Base-by-base conservation (phyloP, 345 rosid genomes). In the Mallotus nudiflorus region DNA sequence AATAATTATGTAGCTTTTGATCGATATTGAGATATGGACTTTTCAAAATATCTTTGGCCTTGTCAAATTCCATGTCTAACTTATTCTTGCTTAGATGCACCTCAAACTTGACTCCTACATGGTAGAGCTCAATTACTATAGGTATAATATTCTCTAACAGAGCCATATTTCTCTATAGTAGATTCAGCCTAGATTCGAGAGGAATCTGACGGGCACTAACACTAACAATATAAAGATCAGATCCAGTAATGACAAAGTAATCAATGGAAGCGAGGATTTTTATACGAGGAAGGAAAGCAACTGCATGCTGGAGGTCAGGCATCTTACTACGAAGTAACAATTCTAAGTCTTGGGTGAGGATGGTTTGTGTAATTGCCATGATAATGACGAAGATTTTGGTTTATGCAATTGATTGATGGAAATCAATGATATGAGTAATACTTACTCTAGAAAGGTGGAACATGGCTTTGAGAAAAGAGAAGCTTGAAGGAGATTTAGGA, bases 291-390 rank as follows among this genome's bases (percentile, higher is more conserved):
- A 91, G 96, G 77, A 91, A 94, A 18, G 98, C 98, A 1, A 97
- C 97, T 11, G 98, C 98, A 76, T 91, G 98, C 71, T 94, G 98
- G 70, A 94, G 96, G 76, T 94, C 98, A 14, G 91, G 97, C 98
- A 94, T 94, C 84, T 94, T 97, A 37, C 98, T 96, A 0, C 89
- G 95, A 49, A 91, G 91, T 74, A n/a, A n/a, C n/a, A n/a, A n/a
- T 85, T 91, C 88, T 0, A 89, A 77, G 82, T 89, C 96, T 46
- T 89, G 97, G 51, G 97, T 91, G 64, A 94, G 91, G 81, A 94
- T 86, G 75, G 98, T 94, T 68, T 94, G 98, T 69, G 98, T 95
- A 18, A 91, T 87, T 69, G 98, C 97, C 98, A 94, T 91, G 6
- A 97, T 97, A 31, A 94, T 57, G 72, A 94, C 96, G 61, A 96